phyloP scores from a whole-genome alignment of 83 land plant genomes.

The Larix sibirica region DNA sequence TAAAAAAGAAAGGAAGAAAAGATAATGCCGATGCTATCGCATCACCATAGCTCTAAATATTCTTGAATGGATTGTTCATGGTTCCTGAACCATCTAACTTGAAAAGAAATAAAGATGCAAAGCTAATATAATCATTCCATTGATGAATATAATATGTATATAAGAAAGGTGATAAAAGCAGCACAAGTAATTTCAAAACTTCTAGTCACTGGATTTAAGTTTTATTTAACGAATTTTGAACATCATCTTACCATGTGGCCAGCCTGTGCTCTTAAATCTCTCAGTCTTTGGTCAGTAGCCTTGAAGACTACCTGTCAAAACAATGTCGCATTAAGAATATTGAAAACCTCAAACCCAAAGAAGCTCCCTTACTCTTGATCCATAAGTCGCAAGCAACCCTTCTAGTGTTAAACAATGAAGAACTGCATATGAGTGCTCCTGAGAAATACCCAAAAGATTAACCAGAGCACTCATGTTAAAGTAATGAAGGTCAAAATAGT shows the following conservation, averaged over 20 bases:
- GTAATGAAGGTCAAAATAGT: neutral
- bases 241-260: conserved; percentile 5
- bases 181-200: conserved; percentile 1
- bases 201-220: conserved; percentile 6
- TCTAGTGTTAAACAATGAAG: neutral
- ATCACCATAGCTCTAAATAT: too few species aligned
- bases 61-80: neutral
- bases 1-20: too few species aligned
- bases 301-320: conserved; percentile 16
- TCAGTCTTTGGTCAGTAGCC: conserved; percentile 11
- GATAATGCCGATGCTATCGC: too few species aligned
- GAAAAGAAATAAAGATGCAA: neutral
- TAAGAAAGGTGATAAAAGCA: neutral
- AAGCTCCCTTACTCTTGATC: neutral
- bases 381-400: neutral
- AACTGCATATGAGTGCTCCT: conserved; percentile 2
- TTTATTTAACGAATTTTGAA: conserved; percentile 10
- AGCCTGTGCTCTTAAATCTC: conserved; percentile 4
- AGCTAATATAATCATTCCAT: neutral
- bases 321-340: neutral
- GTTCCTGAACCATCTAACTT: neutral
- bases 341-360: conserved; percentile 11
- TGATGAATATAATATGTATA: neutral
- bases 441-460: conserved; percentile 12
- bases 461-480: conserved; percentile 10